Evolutionary conservation across 306 rosid species (phyloP).

Genomic region (Begonia masoniana): DNA sequence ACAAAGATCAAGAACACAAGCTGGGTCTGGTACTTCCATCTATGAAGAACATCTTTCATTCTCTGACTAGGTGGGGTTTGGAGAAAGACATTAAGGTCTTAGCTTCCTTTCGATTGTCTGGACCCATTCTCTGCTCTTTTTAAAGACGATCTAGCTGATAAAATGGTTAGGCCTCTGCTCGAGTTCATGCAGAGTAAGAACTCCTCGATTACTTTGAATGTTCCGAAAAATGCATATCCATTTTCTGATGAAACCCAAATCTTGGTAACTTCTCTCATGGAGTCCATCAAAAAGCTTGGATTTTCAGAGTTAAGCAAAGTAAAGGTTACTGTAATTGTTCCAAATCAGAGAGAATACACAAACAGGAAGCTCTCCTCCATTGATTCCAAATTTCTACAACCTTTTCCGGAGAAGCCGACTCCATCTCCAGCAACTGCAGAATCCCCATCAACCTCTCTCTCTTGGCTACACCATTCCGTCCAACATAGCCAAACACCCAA

Average conservation of each 20-base stretch:
- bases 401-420: constrained; percentile 32
- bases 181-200: constrained; percentile 39
- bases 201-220: constrained; percentile 42
- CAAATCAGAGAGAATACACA: constrained; percentile 19
- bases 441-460: constrained; percentile 40
- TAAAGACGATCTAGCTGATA: constrained; percentile 18
- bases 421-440: constrained; percentile 43
- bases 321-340: constrained; percentile 15
- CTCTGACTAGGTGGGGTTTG: constrained; percentile 80
- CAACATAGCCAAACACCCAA: constrained; percentile 29
- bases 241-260: constrained; percentile 23
- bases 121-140: constrained; percentile 12
- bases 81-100: constrained; percentile 60
- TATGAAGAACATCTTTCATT: constrained; percentile 51
- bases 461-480: constrained; percentile 29
- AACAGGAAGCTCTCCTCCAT: constrained; percentile 48
- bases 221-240: constrained; percentile 23
- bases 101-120: constrained; percentile 28
- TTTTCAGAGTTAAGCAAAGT: constrained; percentile 27
- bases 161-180: constrained; percentile 24
- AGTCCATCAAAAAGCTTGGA: constrained; percentile 37
- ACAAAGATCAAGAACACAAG: constrained; percentile 16
- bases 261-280: constrained; percentile 34
- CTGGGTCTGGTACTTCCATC: constrained; percentile 28
- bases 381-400: constrained; percentile 5